These are phyloP conservation scores for Mycena belliarum DNA, from an alignment of 768 basidiomycete species.

Conservation along the genomic window DNA sequence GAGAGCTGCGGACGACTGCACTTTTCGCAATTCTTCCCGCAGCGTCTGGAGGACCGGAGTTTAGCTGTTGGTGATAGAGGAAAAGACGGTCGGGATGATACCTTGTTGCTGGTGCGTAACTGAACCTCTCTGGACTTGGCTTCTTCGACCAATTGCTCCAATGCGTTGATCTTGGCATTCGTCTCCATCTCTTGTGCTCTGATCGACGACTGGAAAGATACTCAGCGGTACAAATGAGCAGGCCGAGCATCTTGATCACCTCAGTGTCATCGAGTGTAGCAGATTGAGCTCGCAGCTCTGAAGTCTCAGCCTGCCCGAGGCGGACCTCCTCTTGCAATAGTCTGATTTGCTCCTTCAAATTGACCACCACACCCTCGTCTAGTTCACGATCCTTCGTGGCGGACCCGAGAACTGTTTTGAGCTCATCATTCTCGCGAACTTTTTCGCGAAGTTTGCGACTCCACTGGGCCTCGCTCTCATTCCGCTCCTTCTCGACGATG, in stretches of 20 bases:
- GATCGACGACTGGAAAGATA: conserved; percentile 31
- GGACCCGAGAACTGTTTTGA: conserved; percentile 59
- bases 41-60: conserved; percentile 54
- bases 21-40: conserved; percentile 92
- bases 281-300: conserved; percentile 54
- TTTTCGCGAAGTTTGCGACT: conserved; percentile 81
- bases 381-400: conserved; percentile 61
- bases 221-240: background rate
- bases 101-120: conserved; percentile 78
- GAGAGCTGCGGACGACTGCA: conserved; percentile 89
- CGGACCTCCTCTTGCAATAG: conserved; percentile 49
- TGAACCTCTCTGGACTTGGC: conserved; percentile 67
- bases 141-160: conserved; percentile 77
- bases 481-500: conserved; percentile 77
- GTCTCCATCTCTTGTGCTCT: conserved; percentile 47
- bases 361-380: conserved; percentile 51
- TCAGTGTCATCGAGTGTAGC: conserved; percentile 58
- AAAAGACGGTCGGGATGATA: conserved; percentile 29
- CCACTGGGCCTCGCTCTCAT: conserved; percentile 88
- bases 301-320: conserved; percentile 50
- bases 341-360: conserved; percentile 57
- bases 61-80: conserved; percentile 3
- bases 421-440: conserved; percentile 71
- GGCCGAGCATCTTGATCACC: conserved; percentile 45
- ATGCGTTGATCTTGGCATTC: conserved; percentile 45